Conservation (phyloP, 2,329 filamentous ascomycete species). For the Penicillium sp. region DNA sequence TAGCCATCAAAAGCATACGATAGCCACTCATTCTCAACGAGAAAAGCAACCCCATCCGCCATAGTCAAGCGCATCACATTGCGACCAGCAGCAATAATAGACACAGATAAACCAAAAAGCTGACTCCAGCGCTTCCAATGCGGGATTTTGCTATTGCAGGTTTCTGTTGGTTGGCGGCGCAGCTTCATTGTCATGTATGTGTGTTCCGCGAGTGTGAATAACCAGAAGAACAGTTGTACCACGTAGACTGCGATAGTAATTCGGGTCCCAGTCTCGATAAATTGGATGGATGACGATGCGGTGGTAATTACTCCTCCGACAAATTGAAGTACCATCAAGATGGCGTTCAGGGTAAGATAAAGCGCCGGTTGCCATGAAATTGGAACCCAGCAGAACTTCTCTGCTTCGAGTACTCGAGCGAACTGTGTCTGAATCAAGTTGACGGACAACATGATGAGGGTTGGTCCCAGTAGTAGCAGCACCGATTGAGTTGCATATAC, state of each 20-base stretch:
- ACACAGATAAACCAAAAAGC: constrained; percentile 11
- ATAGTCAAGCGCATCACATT: constrained; percentile 17
- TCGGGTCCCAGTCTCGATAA: not conserved
- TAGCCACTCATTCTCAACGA: constrained; percentile 14
- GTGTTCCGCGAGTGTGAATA: constrained; percentile 5
- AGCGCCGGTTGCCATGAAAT: not conserved
- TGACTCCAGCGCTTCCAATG: constrained; percentile 12
- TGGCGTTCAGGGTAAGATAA: constrained; percentile 4
- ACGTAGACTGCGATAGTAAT: constrained; percentile 10
- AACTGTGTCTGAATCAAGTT: constrained; percentile 8
- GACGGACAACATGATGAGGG: constrained; percentile 16
- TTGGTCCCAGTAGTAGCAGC: constrained; percentile 13
- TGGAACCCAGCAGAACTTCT: constrained; percentile 3
- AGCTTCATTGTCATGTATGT: constrained; percentile 9
- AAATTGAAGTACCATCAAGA: constrained; percentile 4
- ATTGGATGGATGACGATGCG: not conserved
- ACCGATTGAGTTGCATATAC: constrained; percentile 12
- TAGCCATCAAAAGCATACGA: constrained; percentile 17
- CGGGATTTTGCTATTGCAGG: not conserved
- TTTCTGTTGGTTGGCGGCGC: not conserved
- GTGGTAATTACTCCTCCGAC: constrained; percentile 6
- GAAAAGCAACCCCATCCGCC: constrained; percentile 11
- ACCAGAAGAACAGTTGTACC: constrained; percentile 10
- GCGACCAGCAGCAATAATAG: constrained; percentile 14
- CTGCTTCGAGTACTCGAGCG: not conserved